Evolutionary conservation across 495 filamentous ascomycete species (phyloP).

Genomic region (Cercophora newfieldiana): DNA sequence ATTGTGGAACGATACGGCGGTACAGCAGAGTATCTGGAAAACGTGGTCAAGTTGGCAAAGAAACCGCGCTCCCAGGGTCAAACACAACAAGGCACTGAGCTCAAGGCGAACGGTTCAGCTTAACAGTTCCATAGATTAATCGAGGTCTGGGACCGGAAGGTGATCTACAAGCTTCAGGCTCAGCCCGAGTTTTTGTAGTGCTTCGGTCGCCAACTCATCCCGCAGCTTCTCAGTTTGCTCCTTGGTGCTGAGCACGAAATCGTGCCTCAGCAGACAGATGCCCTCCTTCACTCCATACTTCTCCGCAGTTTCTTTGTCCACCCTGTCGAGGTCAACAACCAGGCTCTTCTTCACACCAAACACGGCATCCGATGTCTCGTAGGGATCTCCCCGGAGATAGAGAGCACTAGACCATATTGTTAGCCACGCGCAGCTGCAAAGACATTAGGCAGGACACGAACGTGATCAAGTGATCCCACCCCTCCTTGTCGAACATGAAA

Average conservation of each 20-base stretch:
- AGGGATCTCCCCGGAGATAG: slow-evolving; percentile 80
- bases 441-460: slow-evolving; percentile 43
- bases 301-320: slow-evolving; percentile 58
- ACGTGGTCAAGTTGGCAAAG: slow-evolving; percentile 53
- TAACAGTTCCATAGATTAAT: slow-evolving; percentile 28
- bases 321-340: slow-evolving; percentile 68
- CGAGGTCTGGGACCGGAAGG: slow-evolving; percentile 69
- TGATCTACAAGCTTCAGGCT: slow-evolving; percentile 79
- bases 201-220: slow-evolving; percentile 69
- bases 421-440: not conserved
- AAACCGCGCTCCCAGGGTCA: slow-evolving; percentile 12
- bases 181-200: slow-evolving; percentile 68
- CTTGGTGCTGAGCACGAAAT: slow-evolving; percentile 74
- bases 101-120: slow-evolving; percentile 8
- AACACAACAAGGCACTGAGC: slow-evolving; percentile 35
- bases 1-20: slow-evolving; percentile 55
- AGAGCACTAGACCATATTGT: slow-evolving; percentile 57
- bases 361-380: slow-evolving; percentile 88
- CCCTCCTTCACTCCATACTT: slow-evolving; percentile 71
- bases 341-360: slow-evolving; percentile 90
- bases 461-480: slow-evolving; percentile 87
- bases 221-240: slow-evolving; percentile 69
- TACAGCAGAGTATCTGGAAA: slow-evolving; percentile 54
- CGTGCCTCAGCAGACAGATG: slow-evolving; percentile 62
- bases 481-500: slow-evolving; percentile 87